Evolutionary conservation across 306 rosid species (phyloP).

Genomic region (Gleditsia sinensis): DNA sequence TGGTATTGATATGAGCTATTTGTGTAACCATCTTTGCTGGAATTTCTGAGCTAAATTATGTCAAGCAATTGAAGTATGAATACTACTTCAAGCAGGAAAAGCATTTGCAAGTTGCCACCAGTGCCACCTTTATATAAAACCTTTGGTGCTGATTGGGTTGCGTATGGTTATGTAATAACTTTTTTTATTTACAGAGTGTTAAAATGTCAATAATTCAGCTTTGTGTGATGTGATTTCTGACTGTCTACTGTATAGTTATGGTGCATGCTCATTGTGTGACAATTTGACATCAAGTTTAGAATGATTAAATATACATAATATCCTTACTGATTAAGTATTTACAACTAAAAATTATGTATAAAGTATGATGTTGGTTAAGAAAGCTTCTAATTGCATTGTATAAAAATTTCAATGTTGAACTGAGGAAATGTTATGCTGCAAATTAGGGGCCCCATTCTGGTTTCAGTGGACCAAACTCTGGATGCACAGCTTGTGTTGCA

Average conservation of each 20-base stretch:
- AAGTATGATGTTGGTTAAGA: conserved; percentile 15
- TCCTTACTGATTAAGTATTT: conserved; percentile 24
- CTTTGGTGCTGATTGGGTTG: conserved; percentile 1
- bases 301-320: neutral
- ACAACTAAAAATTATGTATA: neutral
- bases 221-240: conserved; percentile 12
- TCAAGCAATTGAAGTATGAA: no score
- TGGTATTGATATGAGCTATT: conserved; percentile 12
- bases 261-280: neutral
- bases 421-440: conserved; percentile 39
- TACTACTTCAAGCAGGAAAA: neutral
- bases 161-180: conserved; percentile 2
- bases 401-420: conserved; percentile 28
- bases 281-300: conserved; percentile 5
- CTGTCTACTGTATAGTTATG: neutral
- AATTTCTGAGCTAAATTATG: no score
- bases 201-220: conserved; percentile 14
- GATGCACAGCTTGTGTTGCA: conserved; percentile 97
- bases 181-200: neutral
- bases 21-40: no score
- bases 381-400: neutral
- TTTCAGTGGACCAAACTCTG: conserved; percentile 82
- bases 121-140: conserved; percentile 22
- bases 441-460: conserved; percentile 94
- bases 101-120: conserved; percentile 1